phyloP scores from a whole-genome alignment of 1,139 yeast genomes.

The Magnusiomyces suaveolens region DNA sequence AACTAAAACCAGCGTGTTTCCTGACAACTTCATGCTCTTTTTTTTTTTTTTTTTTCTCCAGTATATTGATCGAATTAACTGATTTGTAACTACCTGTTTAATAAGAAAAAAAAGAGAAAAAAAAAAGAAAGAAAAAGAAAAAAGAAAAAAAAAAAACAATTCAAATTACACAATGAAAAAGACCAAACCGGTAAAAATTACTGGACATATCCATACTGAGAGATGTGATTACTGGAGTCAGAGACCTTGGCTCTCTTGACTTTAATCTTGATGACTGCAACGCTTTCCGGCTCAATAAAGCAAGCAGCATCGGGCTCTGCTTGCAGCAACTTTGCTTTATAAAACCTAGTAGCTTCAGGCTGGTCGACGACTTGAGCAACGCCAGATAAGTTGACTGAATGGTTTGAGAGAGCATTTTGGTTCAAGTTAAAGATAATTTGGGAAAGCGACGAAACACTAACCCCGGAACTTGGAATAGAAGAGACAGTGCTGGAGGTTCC shows the following conservation, averaged over 20 bases:
- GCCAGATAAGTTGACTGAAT: conserved; percentile 72
- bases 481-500: conserved; percentile 11
- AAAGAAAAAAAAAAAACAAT: no score
- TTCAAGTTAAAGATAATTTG: conserved; percentile 63
- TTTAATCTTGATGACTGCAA: conserved; percentile 55
- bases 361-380: conserved; percentile 48
- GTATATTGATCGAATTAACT: no score
- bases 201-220: conserved; percentile 3
- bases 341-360: conserved; percentile 36
- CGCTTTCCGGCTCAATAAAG: conserved; percentile 54
- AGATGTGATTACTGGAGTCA: conserved; percentile 61
- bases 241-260: conserved; percentile 68
- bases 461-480: neutral
- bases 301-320: conserved; percentile 55
- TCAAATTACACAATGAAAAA: no score
- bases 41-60: no score
- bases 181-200: neutral
- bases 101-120: no score
- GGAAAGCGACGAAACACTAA: conserved; percentile 34
- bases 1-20: no score
- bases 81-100: no score
- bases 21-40: no score
- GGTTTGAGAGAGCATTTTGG: conserved; percentile 63
- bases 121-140: no score
- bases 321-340: conserved; percentile 48